A percentile compares a stretch with the other conserved stretches of the same genome.
phyloP scores from a whole-genome alignment of 1,284 basidiomycete genomes.

The Rhodotorula sp. region DNA sequence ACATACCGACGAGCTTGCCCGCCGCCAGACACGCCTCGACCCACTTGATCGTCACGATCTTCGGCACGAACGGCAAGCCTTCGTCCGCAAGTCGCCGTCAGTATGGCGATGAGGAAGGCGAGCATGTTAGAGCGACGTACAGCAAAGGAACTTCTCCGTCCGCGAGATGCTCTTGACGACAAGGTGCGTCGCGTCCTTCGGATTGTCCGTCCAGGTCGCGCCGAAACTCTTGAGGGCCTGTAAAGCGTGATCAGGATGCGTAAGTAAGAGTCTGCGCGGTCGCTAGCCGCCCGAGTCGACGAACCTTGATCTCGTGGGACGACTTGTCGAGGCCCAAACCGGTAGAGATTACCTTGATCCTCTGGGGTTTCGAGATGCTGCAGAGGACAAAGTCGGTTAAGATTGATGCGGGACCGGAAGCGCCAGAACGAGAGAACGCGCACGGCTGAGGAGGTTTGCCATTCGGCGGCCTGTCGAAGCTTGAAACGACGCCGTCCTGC shows the following conservation, averaged over 20 bases:
- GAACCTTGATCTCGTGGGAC: conserved; percentile 34
- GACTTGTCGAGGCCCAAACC: conserved; percentile 38
- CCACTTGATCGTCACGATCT: conserved; percentile 67
- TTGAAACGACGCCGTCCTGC: conserved; percentile 24
- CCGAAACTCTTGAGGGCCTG: conserved; percentile 64
- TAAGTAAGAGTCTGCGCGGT: too few relatives aligned
- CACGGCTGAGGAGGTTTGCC: conserved; percentile 24
- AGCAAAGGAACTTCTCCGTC: conserved; percentile 75
- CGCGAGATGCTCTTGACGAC: conserved; percentile 64
- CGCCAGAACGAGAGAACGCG: neutral
- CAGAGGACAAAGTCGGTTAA: neutral
- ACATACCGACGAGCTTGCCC: conserved; percentile 63
- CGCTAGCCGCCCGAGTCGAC: neutral
- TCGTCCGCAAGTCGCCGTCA: neutral
- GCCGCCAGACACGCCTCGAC: conserved; percentile 59
- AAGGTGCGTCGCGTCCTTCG: conserved; percentile 71
- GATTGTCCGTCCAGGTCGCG: conserved; percentile 60
- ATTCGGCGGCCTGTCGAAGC: conserved; percentile 37
- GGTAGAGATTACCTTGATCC: conserved; percentile 41
- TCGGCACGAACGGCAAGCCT: conserved; percentile 58
- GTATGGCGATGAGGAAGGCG: too few relatives aligned
- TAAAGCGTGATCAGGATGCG: neutral
- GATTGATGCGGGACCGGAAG: neutral
- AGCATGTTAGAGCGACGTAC: conserved; percentile 49
- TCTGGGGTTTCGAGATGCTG: conserved; percentile 1